A percentile compares a stretch with the other conserved stretches of the same genome.
phyloP scores from a whole-genome alignment of 2,329 filamentous ascomycete species.

The Dactylellina parvicollis region DNA sequence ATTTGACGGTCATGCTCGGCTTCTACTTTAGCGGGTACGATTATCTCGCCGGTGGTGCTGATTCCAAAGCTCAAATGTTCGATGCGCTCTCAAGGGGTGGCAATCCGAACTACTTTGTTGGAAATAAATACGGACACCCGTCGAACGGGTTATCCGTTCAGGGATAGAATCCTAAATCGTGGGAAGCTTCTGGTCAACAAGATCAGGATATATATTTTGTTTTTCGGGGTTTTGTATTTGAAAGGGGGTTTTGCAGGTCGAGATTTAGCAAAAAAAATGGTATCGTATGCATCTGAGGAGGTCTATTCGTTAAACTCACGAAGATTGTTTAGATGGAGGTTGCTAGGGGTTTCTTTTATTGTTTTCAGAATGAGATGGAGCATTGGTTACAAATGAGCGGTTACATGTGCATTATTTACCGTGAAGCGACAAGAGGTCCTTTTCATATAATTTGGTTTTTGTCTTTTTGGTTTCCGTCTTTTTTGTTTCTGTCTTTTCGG shows the following conservation, averaged over 20 bases:
- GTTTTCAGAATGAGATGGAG: no score
- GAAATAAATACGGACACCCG: constrained; percentile 48
- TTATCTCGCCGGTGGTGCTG: constrained; percentile 59
- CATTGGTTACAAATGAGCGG: neutral
- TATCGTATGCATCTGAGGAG: no score
- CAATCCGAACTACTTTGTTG: constrained; percentile 24
- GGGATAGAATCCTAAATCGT: constrained; percentile 16
- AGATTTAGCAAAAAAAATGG: no score
- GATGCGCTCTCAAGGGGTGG: constrained; percentile 42
- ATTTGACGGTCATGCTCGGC: constrained; percentile 88
- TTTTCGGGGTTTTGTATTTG: constrained; percentile 11
- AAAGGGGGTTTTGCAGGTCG: no score
- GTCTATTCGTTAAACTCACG: no score
- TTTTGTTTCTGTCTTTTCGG: neutral
- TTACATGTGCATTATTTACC: neutral
- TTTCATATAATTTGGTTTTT: neutral
- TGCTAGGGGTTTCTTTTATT: no score
- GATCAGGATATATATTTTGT: constrained; percentile 17
- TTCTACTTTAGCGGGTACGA: constrained; percentile 84
- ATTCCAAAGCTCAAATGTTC: constrained; percentile 51
- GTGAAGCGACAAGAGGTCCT: neutral
- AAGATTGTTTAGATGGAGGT: no score
- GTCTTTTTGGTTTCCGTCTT: neutral
- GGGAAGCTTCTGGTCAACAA: constrained; percentile 5
- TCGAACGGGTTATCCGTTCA: constrained; percentile 42